Evolutionary conservation across 306 rosid genomes (phyloP), one percentile per base, ranked within the genome.

Genomic region (Inga leiocalycina): DNA sequence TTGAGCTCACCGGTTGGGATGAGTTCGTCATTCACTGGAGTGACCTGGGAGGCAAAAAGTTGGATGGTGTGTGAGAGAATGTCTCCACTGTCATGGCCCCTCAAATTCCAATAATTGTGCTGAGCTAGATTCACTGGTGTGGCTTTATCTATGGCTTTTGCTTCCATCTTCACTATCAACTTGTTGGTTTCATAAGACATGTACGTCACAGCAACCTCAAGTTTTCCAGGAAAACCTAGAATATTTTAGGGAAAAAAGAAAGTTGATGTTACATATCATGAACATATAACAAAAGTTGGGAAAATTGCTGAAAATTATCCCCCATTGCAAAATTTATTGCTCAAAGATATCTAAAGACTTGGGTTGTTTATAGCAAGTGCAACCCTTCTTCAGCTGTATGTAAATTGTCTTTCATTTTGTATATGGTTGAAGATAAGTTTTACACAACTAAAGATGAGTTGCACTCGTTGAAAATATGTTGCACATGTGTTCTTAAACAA

Each of bases 101-200:
- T 72, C 2, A 90, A 86, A 51, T 93, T 93, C 98, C 98, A 90
- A 80, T 91, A 87, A 1, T 89, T 27, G 17, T 91, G 97, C 14
- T 91, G 97, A 4, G 98, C 98, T 14, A 89, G 59, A 77, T 93
- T 92, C 46, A 91, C 89, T 14, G 94, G 98, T 13, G 97, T 90
- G 71, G 89, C 86, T 78, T 90, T 81, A 87, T 88, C 81, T 6
- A 82, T 48, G 24, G 97, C n/a, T 57, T 78, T 76, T 2, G 98
- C 93, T 35, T n/a, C 79, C 93, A 90, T 89, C 79, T 77, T 89
- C 68, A 94, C 91, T 4, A 51, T 89, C n/a, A 90, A 75, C 78
- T 78, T 48, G 88, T 90, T 73, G 4, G 74, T 68, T 6, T 71
- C 87, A 45, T 88, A 37, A 16, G 92, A 44, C 88, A 75, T 69